Base-by-base conservation (phyloP, 1,284 basidiomycete genomes). In the Puccinia horiana region DNA sequence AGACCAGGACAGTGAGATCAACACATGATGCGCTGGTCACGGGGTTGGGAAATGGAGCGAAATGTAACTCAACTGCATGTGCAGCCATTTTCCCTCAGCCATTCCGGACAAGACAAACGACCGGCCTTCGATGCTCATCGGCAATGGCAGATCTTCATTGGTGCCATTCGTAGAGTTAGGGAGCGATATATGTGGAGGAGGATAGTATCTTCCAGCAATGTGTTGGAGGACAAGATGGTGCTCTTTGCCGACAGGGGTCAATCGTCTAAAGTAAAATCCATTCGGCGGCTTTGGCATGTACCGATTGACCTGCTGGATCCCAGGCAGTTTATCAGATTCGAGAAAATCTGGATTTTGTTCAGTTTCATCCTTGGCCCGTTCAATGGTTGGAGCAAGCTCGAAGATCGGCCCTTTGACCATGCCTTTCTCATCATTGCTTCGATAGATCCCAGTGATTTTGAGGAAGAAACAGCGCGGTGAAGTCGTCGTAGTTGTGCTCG, bases 191-290 rank as follows among this genome's bases (percentile, higher is more conserved):
- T 20, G 52, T 42, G 61, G 35, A n/a, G 78, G 47, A 32, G 78
- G 78, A 63, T 81, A 81, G 67, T 81, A 81, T 63, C 78, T 58
- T 14, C 78, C 78, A 73, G 78, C 78, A n/a, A 81, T 63, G 56
- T 81, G 78, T 44, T 73, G 52, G 37, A 81, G 58, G 40, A 81
- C 78, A 12, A 81, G 67, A 73, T 81, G 78, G 63, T 81, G 78
- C 47, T 81, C 78, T 63, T 81, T 81, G 26, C 69, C 69, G 40
- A 81, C 29, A 11, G 78, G 78, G 37, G 78, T 81, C 14, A 81
- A 47, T 37, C 78, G 70, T 63, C 78, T 72, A 26, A 81, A 81
- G 58, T 44, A 81, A 49, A 54, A 73, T 20, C 52, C 42, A 63
- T 23, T 47, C 6, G 78, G 78, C 2, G 78, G 69, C 40, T 42